A percentile compares a stretch with the other conserved stretches of the same genome.
Conservation (phyloP, 1,139 yeast species). For the Zygosaccharomyces sapae region DNA sequence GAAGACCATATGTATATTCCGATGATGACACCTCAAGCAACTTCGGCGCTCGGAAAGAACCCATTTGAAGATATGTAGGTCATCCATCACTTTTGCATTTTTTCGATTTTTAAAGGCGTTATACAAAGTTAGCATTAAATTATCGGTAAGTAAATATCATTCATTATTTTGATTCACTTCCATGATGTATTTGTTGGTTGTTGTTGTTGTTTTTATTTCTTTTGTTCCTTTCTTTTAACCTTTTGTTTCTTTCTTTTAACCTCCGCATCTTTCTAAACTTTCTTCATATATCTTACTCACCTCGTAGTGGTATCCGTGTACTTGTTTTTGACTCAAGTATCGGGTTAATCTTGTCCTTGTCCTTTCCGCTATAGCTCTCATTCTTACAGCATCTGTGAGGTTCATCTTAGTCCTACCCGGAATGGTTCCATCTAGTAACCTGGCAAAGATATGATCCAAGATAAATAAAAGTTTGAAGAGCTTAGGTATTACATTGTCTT, state of each 20-base stretch:
- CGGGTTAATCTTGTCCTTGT: slow-evolving; percentile 41
- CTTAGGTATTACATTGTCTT: slow-evolving; percentile 25
- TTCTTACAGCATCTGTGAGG: slow-evolving; percentile 46
- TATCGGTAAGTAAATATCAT: slow-evolving; percentile 1
- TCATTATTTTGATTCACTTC: too few relatives aligned
- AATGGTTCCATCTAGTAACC: slow-evolving; percentile 42
- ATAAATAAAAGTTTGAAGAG: slow-evolving; percentile 43
- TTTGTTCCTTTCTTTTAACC: too few relatives aligned
- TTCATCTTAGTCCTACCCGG: slow-evolving; percentile 33
- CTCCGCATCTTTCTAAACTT: slow-evolving; percentile 31
- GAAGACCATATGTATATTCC: slow-evolving; percentile 8
- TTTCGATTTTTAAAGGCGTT: not conserved
- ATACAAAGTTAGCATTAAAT: slow-evolving; percentile 1
- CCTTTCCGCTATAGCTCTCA: slow-evolving; percentile 46
- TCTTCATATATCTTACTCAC: slow-evolving; percentile 37
- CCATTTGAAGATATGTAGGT: slow-evolving; percentile 6
- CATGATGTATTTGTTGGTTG: too few relatives aligned
- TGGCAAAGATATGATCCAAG: slow-evolving; percentile 43
- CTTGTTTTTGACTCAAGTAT: slow-evolving; percentile 28
- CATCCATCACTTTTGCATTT: slow-evolving; percentile 3
- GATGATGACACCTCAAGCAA: slow-evolving; percentile 23
- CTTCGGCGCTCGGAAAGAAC: slow-evolving; percentile 20
- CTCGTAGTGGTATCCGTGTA: slow-evolving; percentile 38
- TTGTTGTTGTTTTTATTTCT: too few relatives aligned
- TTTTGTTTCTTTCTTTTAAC: slow-evolving; percentile 5